Percentiles rank a stretch among this genome's conserved stretches.
phyloP scores from a whole-genome alignment of 129 eudicot species.

The Glebionis coronaria region DNA sequence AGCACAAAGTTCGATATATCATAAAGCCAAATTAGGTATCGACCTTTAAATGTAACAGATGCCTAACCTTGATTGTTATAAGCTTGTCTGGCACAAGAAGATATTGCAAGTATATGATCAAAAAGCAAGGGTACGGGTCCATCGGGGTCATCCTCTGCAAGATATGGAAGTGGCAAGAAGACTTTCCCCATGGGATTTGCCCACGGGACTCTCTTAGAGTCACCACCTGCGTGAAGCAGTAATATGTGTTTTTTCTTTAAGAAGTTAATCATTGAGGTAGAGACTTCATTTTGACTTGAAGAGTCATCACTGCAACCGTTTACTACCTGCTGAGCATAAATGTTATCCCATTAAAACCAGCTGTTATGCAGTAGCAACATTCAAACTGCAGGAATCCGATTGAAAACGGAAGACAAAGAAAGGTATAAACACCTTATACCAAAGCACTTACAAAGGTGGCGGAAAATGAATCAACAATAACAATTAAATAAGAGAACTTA shows the following conservation, averaged over 20 bases:
- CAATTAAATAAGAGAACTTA: no score
- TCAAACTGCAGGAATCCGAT: slow-evolving; percentile 3
- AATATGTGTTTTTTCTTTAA: slow-evolving; percentile 67
- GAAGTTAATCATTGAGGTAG: slow-evolving; percentile 39
- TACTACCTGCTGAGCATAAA: slow-evolving; percentile 46
- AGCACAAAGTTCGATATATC: no score
- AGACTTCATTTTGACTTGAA: slow-evolving; percentile 33
- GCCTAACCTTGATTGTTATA: slow-evolving; percentile 69
- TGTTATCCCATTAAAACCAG: slow-evolving; percentile 27
- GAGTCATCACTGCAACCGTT: slow-evolving; percentile 27
- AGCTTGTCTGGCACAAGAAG: slow-evolving; percentile 97
- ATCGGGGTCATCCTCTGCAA: slow-evolving; percentile 95
- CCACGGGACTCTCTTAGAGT: slow-evolving; percentile 98
- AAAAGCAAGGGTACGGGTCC: slow-evolving; percentile 97
- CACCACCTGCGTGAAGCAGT: slow-evolving; percentile 98
- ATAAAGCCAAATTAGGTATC: neutral
- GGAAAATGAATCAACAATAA: neutral
- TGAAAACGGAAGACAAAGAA: neutral
- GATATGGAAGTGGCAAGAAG: slow-evolving; percentile 92
- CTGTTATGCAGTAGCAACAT: neutral
- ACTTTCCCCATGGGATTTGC: slow-evolving; percentile 99
- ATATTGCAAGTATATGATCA: slow-evolving; percentile 96
- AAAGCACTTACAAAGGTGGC: slow-evolving; percentile 6
- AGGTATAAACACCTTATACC: slow-evolving; percentile 23
- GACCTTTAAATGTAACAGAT: slow-evolving; percentile 12